These are phyloP conservation scores for Wallemia ichthyophaga DNA, from an alignment of 1,284 basidiomycete species.

Conservation along the genomic window DNA sequence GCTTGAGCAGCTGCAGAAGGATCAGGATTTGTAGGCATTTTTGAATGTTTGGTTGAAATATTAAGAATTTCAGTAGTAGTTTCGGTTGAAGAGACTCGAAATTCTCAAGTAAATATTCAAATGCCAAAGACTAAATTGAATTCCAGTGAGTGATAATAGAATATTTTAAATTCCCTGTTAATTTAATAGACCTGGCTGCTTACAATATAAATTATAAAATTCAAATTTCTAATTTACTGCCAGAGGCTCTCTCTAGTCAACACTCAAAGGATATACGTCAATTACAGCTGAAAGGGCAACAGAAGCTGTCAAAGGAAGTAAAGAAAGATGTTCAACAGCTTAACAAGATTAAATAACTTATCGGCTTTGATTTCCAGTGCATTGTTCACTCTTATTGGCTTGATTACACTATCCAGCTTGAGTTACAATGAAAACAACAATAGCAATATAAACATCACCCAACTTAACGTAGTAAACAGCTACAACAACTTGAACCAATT, in stretches of 20 bases:
- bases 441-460: not conserved
- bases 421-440: not conserved
- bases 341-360: not conserved
- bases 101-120: not conserved
- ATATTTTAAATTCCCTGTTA: not conserved
- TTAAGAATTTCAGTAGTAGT: not conserved
- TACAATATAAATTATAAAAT: not conserved
- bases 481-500: not conserved
- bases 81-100: no score
- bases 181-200: not conserved
- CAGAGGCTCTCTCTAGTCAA: not conserved
- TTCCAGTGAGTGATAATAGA: not conserved
- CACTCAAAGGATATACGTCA: not conserved
- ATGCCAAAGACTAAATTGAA: not conserved
- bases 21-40: not conserved
- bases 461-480: not conserved
- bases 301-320: not conserved
- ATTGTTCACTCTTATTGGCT: not conserved
- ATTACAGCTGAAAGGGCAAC: not conserved
- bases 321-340: not conserved
- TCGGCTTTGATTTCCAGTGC: not conserved
- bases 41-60: not conserved
- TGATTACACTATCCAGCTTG: not conserved
- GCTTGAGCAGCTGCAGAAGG: not conserved
- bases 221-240: not conserved